Base-by-base conservation (phyloP, 2,329 filamentous ascomycete species). In the Aspergillus brunneoviolaceus region DNA sequence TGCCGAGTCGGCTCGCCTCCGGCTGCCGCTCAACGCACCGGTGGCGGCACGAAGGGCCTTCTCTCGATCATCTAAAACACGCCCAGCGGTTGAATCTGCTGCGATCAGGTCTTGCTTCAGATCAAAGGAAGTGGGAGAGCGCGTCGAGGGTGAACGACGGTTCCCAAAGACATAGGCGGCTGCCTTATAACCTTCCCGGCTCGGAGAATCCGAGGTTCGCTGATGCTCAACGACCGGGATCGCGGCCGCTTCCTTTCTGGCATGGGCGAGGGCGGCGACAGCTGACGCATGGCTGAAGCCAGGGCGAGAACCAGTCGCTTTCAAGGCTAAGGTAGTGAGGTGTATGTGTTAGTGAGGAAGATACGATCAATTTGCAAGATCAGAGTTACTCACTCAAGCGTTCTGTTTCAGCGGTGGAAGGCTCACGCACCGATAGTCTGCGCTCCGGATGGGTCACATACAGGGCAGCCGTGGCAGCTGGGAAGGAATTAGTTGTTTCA, bases 41-140 rank as follows among this genome's bases (percentile, higher is more conserved):
- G 88, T 89, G 12, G 92, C 92, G 48, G 92, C 92, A 39, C 85
- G 79, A 51, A 94, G 80, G 1, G 92, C 92, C 60, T 85, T 87
- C 62, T 85, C 84, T 39, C 81, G 82, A 49, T 84, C 82, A 27
- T 27, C 59, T 61, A 42, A 52, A 63, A 23, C 56, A 50, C 10
- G 49, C 54, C 29, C 82, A 73, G 89, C 86, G n/a, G 88, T 88
- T 61, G 88, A 82, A 47, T 80, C 87, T 2, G 90, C 89, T 16
- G 90, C 89, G 19, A 89, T 89, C 39, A 63, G 55, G 25, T 72
- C 67, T 25, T 67, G 56, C 23, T 66, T 67, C n/a, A 62, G 47
- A 27, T n/a, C 56, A 5, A 51, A 33, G n/a, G 61, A 55, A 1
- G 56, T 49, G 4, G 68, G 55, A 21, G 68, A 57, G 14, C 61